Evolutionary conservation across 1,284 basidiomycete species (phyloP), one percentile per base, ranked within the genome.

Genomic region (Trichosporon asahii): DNA sequence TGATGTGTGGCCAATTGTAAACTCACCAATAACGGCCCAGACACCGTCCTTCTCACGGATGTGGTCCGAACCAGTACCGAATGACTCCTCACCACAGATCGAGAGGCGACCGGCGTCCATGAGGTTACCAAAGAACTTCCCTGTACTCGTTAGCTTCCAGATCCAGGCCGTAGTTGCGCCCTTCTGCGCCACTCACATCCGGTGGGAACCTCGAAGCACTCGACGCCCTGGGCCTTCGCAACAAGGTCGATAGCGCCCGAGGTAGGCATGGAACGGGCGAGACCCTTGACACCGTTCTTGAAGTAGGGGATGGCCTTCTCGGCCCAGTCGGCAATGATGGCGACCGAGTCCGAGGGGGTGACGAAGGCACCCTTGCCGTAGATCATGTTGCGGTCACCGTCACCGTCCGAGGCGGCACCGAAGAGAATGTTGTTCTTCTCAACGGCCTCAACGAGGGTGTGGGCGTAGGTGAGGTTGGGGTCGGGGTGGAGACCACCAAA

Each of bases 41-140:
- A 99, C 86, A 77, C 96, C 96, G 80, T 99, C 96, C 88, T 99
- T 99, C 87, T 99, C 96, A 74, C 96, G 92, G 77, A 99, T 97
- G 85, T 99, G 96, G 85, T 99, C 96, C 18, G 96, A 98, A 21
- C 96, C 96, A n/a, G 96, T 99, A 72, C 96, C 96, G 84, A 99
- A 99, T 11, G 93, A 95, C 85, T 99, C 96, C 83, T 99, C 96
- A 76, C 96, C 96, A 79, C 96, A 99, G 82, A 99, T 98, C 66
- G 95, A 98, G 53, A 99, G 88, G 60, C 93, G 88, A 0, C 95
- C 95, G 60, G 97, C 96, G 83, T 99, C 96, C 96, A 99, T 99
- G 75, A 99, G 87, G 86, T 99, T 99, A 67, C 96, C 97, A 81
- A 99, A 99, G 89, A 99, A 99, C 85, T 99, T 99, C 96, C 96